Conservation (phyloP, 257 asterid genomes). For the Sherardia arvensis region DNA sequence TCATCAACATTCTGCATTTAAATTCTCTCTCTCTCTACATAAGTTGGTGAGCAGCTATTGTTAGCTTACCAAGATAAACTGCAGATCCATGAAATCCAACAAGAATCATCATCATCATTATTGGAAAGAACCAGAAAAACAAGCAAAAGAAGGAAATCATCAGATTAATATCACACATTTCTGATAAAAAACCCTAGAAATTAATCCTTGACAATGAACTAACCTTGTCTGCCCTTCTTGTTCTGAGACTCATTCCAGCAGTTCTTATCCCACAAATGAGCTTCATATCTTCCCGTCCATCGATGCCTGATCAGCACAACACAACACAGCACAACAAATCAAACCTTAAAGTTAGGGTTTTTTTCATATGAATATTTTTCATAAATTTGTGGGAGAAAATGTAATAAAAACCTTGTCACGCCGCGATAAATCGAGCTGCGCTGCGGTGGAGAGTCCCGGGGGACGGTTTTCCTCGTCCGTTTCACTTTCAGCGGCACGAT, state of each 20-base stretch:
- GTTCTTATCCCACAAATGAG: constrained; percentile 90
- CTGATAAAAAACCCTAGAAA: no score
- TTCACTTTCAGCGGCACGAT: constrained; percentile 33
- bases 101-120: neutral
- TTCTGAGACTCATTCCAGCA: constrained; percentile 90
- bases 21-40: no score
- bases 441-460: constrained; percentile 76
- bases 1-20: neutral
- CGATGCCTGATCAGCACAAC: constrained; percentile 42
- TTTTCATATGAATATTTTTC: neutral
- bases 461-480: constrained; percentile 75
- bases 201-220: no score
- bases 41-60: neutral
- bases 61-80: constrained; percentile 65
- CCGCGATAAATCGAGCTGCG: constrained; percentile 80
- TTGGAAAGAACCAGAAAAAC: constrained; percentile 2
- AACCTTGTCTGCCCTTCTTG: constrained; percentile 97
- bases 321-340: neutral
- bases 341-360: neutral
- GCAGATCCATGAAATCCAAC: constrained; percentile 26
- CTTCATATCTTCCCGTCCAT: constrained; percentile 88
- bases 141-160: neutral
- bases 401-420: constrained; percentile 51
- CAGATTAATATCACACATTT: neutral
- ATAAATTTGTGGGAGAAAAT: no score